Conservation (phyloP, 108 stramenopile genomes). For the Pseudonitzschia pungens region DNA sequence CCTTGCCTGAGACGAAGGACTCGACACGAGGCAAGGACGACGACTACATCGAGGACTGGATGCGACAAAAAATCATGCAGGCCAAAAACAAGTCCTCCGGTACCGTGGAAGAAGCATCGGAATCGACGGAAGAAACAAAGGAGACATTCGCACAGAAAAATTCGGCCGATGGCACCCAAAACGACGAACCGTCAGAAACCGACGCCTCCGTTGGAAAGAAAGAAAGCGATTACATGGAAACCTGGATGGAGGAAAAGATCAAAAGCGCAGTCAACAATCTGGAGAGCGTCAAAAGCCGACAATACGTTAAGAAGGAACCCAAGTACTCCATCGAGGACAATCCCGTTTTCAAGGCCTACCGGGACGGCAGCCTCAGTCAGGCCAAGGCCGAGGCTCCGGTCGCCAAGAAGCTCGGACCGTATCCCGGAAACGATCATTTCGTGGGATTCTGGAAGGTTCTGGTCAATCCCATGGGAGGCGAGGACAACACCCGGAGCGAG, state of each 20-base stretch:
- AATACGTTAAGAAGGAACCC: constrained; percentile 24
- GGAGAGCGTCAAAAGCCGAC: constrained; percentile 18
- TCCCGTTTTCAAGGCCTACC: constrained; percentile 64
- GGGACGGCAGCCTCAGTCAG: constrained; percentile 38
- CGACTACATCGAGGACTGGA: constrained; percentile 33
- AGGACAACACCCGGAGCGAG: constrained; percentile 25
- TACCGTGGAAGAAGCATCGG: neutral
- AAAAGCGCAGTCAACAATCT: constrained; percentile 18
- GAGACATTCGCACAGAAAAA: neutral
- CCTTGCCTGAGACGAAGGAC: constrained; percentile 11
- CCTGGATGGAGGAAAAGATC: constrained; percentile 27
- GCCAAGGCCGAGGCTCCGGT: constrained; percentile 21
- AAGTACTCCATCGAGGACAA: constrained; percentile 57
- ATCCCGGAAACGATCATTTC: constrained; percentile 65
- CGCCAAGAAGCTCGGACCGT: constrained; percentile 49
- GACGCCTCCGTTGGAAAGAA: neutral
- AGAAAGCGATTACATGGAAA: constrained; percentile 4
- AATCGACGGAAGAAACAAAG: neutral
- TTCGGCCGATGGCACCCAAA: neutral
- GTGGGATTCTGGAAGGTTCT: constrained; percentile 73
- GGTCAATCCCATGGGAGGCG: constrained; percentile 59
- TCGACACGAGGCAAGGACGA: constrained; percentile 1
- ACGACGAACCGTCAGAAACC: neutral
- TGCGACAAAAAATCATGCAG: constrained; percentile 14
- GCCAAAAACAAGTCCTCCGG: neutral